phyloP scores from a whole-genome alignment of 805 yeast genomes.

The Huiozyma naganishii region DNA sequence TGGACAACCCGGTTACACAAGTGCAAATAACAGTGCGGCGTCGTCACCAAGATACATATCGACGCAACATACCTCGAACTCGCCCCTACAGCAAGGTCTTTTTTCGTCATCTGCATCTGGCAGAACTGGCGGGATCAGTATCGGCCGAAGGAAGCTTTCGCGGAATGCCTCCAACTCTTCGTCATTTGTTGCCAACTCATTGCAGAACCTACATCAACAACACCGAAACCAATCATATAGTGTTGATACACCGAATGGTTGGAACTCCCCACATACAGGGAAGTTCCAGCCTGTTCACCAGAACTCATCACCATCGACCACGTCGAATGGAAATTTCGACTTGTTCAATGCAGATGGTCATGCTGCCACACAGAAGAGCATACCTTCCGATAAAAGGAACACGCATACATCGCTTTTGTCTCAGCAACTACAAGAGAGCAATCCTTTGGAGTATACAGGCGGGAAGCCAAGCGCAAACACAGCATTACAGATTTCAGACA shows the following conservation, averaged over 20 bases:
- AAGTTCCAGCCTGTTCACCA: neutral
- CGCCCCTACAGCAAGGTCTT: conserved; percentile 15
- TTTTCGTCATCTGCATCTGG: conserved; percentile 15
- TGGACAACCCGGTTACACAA: conserved; percentile 6
- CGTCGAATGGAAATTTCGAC: conserved; percentile 1
- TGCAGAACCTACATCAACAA: conserved; percentile 17
- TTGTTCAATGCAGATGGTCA: conserved; percentile 1
- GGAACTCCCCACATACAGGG: neutral
- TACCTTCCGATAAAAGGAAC: conserved; percentile 1
- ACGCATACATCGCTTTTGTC: conserved; percentile 27
- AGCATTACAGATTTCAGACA: neutral
- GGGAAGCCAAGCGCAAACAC: neutral
- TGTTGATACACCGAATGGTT: neutral
- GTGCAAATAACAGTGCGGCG: conserved; percentile 21
- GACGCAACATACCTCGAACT: conserved; percentile 4
- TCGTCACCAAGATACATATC: conserved; percentile 21
- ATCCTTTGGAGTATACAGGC: neutral
- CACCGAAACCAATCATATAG: neutral
- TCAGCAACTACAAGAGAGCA: conserved; percentile 19
- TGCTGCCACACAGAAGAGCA: neutral
- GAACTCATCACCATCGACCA: neutral
- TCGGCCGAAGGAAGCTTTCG: conserved; percentile 23
- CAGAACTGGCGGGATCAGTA: conserved; percentile 14
- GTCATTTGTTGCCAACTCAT: conserved; percentile 21
- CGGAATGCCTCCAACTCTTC: conserved; percentile 24